A percentile compares a stretch with the other conserved stretches of the same genome.
Evolutionary conservation across 2,329 filamentous ascomycete species (phyloP).

Genomic region (Clonostachys rhizophaga): DNA sequence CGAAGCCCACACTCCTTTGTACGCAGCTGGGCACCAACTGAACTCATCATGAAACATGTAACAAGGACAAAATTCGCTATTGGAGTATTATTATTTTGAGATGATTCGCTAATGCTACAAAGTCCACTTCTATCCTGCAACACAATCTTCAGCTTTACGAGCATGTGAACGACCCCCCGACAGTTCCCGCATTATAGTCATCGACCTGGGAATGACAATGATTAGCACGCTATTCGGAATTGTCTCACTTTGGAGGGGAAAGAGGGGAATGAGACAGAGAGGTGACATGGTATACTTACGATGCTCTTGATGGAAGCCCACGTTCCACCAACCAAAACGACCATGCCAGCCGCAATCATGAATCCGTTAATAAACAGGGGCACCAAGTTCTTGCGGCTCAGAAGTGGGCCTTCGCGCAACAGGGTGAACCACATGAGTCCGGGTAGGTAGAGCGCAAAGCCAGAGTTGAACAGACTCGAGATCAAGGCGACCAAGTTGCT

Average conservation of each 20-base stretch:
- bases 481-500: conserved; percentile 56
- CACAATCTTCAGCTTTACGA: no score
- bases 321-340: conserved; percentile 23
- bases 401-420: conserved; percentile 19
- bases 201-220: no score
- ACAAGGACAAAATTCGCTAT: no score
- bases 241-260: not conserved
- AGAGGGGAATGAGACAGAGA: not conserved
- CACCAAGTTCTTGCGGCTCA: conserved; percentile 18
- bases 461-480: conserved; percentile 44
- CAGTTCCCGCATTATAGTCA: no score
- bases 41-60: no score
- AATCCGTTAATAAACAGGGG: conserved; percentile 15
- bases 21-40: no score
- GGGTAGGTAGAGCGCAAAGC: conserved; percentile 34
- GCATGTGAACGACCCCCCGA: no score
- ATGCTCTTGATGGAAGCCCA: conserved; percentile 23
- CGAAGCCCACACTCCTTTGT: no score
- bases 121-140: no score
- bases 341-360: conserved; percentile 19
- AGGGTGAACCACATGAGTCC: conserved; percentile 38
- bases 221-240: no score
- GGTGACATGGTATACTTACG: conserved; percentile 12
- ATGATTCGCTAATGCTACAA: no score
- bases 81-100: no score